Evolutionary conservation across 805 yeast species (phyloP), one percentile per base, ranked within the genome.

Genomic region (Candida ovalis): DNA sequence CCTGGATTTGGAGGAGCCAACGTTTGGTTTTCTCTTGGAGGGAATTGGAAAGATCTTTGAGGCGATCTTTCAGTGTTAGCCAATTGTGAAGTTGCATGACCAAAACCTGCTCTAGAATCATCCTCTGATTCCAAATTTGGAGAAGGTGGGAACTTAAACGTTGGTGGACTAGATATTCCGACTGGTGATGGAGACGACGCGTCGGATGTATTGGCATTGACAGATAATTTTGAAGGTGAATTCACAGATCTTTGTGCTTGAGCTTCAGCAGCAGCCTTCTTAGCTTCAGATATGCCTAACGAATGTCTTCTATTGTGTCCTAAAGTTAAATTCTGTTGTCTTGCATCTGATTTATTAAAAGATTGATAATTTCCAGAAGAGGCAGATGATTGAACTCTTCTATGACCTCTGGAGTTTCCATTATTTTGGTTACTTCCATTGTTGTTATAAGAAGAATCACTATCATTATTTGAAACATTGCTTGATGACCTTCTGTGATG

Each of bases 271-370:
- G 99, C 99, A 6, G 97, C 97, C 57, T 84, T 84, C 59, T 88
- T 90, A 12, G 98, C 98, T 68, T 92, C 99, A 45, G 83, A 83
- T 49, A 92, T 74, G 2, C 96, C 97, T 50, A 92, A 72, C 0
- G 97, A 90, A 65, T 92, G 98, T 65, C 99, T 81, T 71, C 99
- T 82, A 38, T 76, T 72, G 64, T 92, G 99, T 32, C 97, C 96
- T 51, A 73, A 69, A 15, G 70, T 71, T 37, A 44, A 21, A 17
- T 30, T 39, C 43, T 72, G 63, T 37, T 58, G 62, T 40, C 60
- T 54, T 36, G 52, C 39, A 36, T 55, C 60, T 2, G 54, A 44
- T 35, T 56, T 60, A 22, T 47, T 53, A 39, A 45, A 53, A 9
- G 40, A 49, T 41, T 57, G 58, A 43, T 52, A 51, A 17, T 56